Base-by-base conservation (phyloP, 2,329 filamentous ascomycete species). In the Aspergillus pseudoglaucus region DNA sequence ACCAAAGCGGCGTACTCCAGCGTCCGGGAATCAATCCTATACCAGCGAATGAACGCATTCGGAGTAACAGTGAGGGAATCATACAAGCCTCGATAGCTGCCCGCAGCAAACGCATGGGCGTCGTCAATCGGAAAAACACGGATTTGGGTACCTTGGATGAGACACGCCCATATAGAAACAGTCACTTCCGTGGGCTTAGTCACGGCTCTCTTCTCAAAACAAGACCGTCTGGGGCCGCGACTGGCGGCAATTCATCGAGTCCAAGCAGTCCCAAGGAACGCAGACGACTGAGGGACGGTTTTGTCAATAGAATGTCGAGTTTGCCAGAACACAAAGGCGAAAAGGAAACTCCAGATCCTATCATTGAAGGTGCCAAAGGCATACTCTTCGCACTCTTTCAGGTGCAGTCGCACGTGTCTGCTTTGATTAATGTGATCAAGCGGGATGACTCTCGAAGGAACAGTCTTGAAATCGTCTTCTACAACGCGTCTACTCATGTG, bases 21-120 rank as follows among this genome's bases (percentile, higher is more conserved):
- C 77, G 85, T 48, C 87, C 89, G 1, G 82, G 83, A 2, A 78
- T 89, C n/a, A 82, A 87, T 67, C 88, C 80, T n/a, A 65, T 80
- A 27, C 66, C 84, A 47, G 82, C 82, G 15, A 91, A 67, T 52
- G 74, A 77, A 53, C 69, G 74, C 32, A 81, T 77, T 53, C 70
- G 81, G 55, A 84, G 79, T 58, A 79, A 82, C 51, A 84, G 81
- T 52, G 81, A 84, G 62, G 79, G 80, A 18, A 73, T 80, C 56
- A 76, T 68, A 60, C 77, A 63, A 71, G 73, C 61, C 18, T 68
- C 71, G 8, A 61, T 64, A 32, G 64, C 67, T 27, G 64, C 68
- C 25, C 76, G 79, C 22, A 75, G 73, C 50, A 80, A 81, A 56
- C 74, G 81, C 15, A 82, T 83, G 75, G 81, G 80, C 20, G 75